A percentile compares a stretch with the other conserved stretches of the same genome.
phyloP scores from a whole-genome alignment of 768 basidiomycete genomes.

The Boletus patriciae region DNA sequence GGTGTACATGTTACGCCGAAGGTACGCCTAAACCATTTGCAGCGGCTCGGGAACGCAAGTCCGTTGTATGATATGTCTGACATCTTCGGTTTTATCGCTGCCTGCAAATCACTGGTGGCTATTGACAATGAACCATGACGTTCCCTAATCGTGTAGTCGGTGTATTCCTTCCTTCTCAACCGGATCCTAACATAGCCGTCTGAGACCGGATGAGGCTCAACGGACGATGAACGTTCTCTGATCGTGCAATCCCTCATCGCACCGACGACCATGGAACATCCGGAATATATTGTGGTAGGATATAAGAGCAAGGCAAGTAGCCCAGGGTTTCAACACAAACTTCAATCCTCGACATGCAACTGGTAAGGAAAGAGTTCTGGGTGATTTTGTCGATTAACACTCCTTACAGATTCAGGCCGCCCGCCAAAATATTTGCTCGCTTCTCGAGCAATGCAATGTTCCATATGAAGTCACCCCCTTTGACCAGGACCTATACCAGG shows the following conservation, averaged over 20 bases:
- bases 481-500: constrained; percentile 17
- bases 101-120: not conserved
- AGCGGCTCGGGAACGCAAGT: not conserved
- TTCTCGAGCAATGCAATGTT: constrained; percentile 19
- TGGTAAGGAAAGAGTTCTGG: constrained; percentile 3
- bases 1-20: not conserved
- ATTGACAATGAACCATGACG: not conserved
- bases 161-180: not conserved
- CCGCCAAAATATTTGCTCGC: constrained; percentile 13
- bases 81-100: not conserved
- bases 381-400: not conserved
- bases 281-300: not conserved
- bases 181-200: not conserved
- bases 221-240: not conserved
- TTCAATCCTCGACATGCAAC: constrained; percentile 2
- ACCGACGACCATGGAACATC: not conserved
- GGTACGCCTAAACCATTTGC: too few relatives aligned
- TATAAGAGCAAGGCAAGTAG: constrained; percentile 6
- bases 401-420: constrained; percentile 8
- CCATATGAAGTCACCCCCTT: constrained; percentile 12
- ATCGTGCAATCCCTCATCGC: not conserved
- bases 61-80: not conserved
- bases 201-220: not conserved
- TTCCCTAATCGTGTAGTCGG: not conserved
- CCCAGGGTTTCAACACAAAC: not conserved